phyloP scores from a whole-genome alignment of 1,284 basidiomycete genomes.

The Lignosus rhinocerotis region DNA sequence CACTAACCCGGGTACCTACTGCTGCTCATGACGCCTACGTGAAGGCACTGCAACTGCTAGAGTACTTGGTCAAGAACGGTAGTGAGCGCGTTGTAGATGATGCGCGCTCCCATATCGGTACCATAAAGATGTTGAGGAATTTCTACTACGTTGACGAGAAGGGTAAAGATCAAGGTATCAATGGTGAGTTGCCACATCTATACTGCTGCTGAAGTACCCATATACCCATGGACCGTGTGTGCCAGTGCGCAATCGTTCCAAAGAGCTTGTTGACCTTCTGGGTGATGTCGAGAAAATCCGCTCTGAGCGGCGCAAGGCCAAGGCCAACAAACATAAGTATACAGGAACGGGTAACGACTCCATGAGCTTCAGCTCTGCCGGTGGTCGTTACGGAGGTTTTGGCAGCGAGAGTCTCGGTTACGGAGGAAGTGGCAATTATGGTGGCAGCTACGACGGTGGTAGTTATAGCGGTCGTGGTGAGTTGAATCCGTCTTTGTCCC shows the following conservation, averaged over 20 bases:
- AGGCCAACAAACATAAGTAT: constrained; percentile 92
- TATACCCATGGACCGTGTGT: background rate
- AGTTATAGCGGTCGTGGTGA: constrained; percentile 23
- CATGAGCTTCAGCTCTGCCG: constrained; percentile 57
- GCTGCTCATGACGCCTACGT: background rate
- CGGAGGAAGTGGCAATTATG: constrained; percentile 34
- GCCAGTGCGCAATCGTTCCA: constrained; percentile 92
- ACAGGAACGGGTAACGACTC: constrained; percentile 84
- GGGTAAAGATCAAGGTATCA: constrained; percentile 98
- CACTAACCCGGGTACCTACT: background rate
- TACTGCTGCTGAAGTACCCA: background rate
- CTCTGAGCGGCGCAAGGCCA: constrained; percentile 88
- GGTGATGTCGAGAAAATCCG: constrained; percentile 92
- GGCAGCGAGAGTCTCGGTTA: constrained; percentile 64
- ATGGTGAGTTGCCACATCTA: constrained; percentile 56
- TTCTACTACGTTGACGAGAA: constrained; percentile 99
- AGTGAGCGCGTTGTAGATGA: constrained; percentile 98
- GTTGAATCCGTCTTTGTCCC: background rate
- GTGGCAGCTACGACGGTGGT: constrained; percentile 35
- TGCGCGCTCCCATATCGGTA: constrained; percentile 91
- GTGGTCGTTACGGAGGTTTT: constrained; percentile 79
- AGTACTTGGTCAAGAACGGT: constrained; percentile 98
- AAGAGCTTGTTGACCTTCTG: constrained; percentile 88
- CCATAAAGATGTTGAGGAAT: constrained; percentile 96
- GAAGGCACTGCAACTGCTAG: constrained; percentile 89